Conservation (phyloP, 345 rosid species). For the Mangifera indica region DNA sequence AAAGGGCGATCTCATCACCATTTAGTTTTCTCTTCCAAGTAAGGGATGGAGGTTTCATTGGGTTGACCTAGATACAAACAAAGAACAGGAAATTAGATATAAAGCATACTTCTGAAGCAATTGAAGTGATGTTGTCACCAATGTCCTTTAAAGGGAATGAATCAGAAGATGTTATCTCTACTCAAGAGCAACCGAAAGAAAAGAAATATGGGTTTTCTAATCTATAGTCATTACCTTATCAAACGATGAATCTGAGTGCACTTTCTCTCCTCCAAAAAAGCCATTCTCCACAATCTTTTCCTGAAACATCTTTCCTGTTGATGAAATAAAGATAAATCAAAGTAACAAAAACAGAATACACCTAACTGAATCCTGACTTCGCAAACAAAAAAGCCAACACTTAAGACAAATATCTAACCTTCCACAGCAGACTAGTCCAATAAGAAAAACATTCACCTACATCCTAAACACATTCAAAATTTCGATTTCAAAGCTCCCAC, state of each 20-base stretch:
- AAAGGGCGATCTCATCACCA: slow-evolving; percentile 33
- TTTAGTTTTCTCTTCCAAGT: slow-evolving; percentile 66
- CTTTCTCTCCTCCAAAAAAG: slow-evolving; percentile 31
- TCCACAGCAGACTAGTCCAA: too few species aligned
- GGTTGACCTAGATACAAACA: slow-evolving; percentile 46
- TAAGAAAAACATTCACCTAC: too few species aligned
- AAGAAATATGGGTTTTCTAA: too few species aligned
- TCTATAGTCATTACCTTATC: slow-evolving; percentile 32
- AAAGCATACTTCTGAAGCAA: neutral
- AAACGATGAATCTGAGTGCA: slow-evolving; percentile 20
- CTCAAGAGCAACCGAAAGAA: neutral
- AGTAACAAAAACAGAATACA: neutral
- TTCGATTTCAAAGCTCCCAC: too few species aligned
- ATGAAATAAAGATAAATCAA: slow-evolving; percentile 2
- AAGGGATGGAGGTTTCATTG: slow-evolving; percentile 49
- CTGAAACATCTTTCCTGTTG: slow-evolving; percentile 39
- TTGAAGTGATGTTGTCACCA: too few species aligned
- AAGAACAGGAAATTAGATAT: slow-evolving; percentile 1
- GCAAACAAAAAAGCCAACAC: neutral
- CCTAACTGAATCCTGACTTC: neutral
- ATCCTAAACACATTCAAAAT: too few species aligned
- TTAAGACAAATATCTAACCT: neutral
- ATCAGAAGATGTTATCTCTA: neutral
- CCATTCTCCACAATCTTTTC: slow-evolving; percentile 31
- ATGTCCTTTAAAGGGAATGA: too few species aligned